Base-by-base conservation (phyloP, 441 rosid species). In the Geranium incanum region DNA sequence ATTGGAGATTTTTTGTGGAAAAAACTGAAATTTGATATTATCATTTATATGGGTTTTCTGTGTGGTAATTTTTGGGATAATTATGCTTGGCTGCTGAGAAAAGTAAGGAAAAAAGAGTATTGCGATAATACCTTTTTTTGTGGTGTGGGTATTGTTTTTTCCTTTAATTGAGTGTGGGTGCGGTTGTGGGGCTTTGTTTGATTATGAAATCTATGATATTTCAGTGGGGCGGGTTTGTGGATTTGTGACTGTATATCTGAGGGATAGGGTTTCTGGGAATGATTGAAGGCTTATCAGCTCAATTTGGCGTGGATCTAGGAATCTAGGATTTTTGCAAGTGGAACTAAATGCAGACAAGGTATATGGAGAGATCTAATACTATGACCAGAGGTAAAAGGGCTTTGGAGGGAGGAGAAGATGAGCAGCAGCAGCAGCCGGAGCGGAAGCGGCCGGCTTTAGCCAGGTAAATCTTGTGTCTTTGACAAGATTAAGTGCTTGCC, bases 391-490 rank as follows among this genome's bases (percentile, higher is more conserved):
- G 95, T 13, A 95, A 95, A 79, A 86, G 98, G 83, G 83, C 73
- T 77, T 82, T 86, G 78, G 98, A 91, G 59, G 89, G 78, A 21
- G 89, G 83, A 21, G 98, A 87, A 59, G 90, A 86, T 28, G 33
- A 28, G 33, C 33, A 28, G 33, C 33, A 28, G 73, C 85, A 85
- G 80, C 95, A 88, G 80, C 92, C 98, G 21, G 98, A 91, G 74
- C 80, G 89, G 8, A 93, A 95, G 69, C 90, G 97, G 1, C 99
- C 97, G 18, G 98, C 98, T 77, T 84, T 95, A 67, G 94, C 98
- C 74, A 93, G 95, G 99, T 90, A 68, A 66, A 12, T 21, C 21
- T 21, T 52, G 41, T 9, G 36, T 15, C 8, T 4, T 59, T 39
- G 9, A 12, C 4, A 38, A 1, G 23, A 62, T 68, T 13, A 6